Evolutionary conservation across 169 alveolate species (phyloP).

Genomic region (Eimeria praecox): DNA sequence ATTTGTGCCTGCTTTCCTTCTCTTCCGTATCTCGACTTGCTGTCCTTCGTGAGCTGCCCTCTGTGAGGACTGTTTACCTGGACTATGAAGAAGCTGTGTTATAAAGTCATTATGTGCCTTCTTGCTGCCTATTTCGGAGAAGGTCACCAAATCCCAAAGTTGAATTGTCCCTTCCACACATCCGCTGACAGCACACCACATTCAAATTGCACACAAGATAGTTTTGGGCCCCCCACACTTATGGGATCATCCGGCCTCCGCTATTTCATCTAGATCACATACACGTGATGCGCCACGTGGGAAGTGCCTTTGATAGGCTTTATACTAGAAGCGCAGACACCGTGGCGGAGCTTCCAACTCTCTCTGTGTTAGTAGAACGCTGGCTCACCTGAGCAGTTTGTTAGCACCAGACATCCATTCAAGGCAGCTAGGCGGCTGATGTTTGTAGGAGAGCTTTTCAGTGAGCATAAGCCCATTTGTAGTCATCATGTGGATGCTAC

Average conservation of each 20-base stretch:
- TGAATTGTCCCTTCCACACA: constrained; percentile 50
- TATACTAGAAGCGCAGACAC: not conserved
- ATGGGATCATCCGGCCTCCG: not conserved
- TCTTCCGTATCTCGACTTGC: no score
- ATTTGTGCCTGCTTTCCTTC: not conserved
- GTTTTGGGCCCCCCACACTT: not conserved
- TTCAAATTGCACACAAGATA: not conserved
- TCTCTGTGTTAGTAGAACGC: not conserved
- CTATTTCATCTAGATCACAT: not conserved
- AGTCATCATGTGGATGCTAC: constrained; percentile 67
- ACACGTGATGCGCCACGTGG: no score
- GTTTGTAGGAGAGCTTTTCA: constrained; percentile 58
- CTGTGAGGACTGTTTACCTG: not conserved
- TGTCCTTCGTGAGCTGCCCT: no score
- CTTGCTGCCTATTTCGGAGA: constrained; percentile 44
- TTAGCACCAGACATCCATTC: constrained; percentile 72
- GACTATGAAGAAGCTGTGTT: constrained; percentile 40
- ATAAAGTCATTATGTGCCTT: constrained; percentile 62
- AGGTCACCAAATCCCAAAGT: constrained; percentile 50
- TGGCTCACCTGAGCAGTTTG: constrained; percentile 56
- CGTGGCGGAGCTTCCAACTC: not conserved
- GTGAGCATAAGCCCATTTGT: constrained; percentile 56
- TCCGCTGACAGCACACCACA: constrained; percentile 1
- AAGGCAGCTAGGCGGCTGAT: constrained; percentile 63
- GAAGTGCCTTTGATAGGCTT: no score